Percentiles rank a stretch among this genome's conserved stretches.
Evolutionary conservation across 1,139 yeast species (phyloP).

Genomic region (Scheffersomyces titani): DNA sequence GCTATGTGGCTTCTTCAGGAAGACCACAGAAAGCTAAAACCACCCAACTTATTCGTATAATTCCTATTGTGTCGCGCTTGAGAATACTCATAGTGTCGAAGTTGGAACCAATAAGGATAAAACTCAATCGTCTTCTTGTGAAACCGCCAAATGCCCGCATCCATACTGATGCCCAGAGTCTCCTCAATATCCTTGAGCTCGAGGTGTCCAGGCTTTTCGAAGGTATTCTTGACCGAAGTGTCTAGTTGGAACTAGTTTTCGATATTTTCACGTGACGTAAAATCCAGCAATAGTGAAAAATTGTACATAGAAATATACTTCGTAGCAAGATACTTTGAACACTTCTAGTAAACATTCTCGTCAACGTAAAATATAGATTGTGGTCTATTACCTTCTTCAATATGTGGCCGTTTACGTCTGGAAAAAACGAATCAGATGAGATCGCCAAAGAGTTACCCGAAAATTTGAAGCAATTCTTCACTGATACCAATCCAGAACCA

Average conservation of each 20-base stretch:
- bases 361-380: not conserved
- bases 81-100: conserved; percentile 25
- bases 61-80: conserved; percentile 49
- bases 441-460: conserved; percentile 34
- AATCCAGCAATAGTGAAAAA: not conserved
- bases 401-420: conserved; percentile 1
- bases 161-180: not conserved
- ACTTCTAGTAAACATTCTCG: not conserved
- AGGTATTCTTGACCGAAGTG: conserved; percentile 35
- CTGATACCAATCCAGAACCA: conserved; percentile 31
- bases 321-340: not conserved
- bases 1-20: conserved; percentile 19
- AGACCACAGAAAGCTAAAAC: conserved; percentile 12
- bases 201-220: conserved; percentile 43
- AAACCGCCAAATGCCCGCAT: not conserved
- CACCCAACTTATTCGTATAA: conserved; percentile 50
- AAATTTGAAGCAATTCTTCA: conserved; percentile 30
- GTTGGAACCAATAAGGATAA: conserved; percentile 11
- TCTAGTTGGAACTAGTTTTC: not conserved
- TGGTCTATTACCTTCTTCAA: not conserved
- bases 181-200: conserved; percentile 29
- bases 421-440: conserved; percentile 11
- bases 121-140: conserved; percentile 5
- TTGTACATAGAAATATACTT: not conserved
- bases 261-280: not conserved